These are phyloP conservation scores for Aspergillus felis DNA, from an alignment of 2,329 filamentous ascomycete genomes.

Conservation along the genomic window DNA sequence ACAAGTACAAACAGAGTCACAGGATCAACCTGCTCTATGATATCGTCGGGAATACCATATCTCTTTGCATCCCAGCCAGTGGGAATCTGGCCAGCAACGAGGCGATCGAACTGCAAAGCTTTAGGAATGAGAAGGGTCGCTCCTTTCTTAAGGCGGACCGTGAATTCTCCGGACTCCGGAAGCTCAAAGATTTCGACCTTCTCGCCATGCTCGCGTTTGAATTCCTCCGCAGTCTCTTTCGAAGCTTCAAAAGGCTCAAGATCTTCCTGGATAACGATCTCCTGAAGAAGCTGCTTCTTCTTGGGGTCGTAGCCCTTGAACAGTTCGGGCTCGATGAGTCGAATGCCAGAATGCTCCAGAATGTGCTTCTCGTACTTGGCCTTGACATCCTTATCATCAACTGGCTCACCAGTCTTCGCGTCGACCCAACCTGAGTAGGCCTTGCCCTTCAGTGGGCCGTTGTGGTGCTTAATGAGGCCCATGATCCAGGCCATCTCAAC, in stretches of 20 bases:
- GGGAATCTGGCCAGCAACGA: constrained; percentile 94
- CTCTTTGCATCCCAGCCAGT: constrained; percentile 96
- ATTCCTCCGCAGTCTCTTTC: constrained; percentile 95
- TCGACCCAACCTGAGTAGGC: constrained; percentile 97
- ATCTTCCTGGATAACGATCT: constrained; percentile 96
- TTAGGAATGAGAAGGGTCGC: constrained; percentile 94
- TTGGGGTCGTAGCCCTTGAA: constrained; percentile 97
- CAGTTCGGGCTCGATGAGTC: constrained; percentile 93
- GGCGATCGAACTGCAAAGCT: constrained; percentile 91
- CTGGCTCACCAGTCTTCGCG: constrained; percentile 85
- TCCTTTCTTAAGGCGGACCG: constrained; percentile 90
- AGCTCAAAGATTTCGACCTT: constrained; percentile 98
- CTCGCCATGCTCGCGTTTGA: constrained; percentile 93
- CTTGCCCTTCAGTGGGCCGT: constrained; percentile 91
- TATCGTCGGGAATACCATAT: constrained; percentile 95
- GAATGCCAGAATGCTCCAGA: constrained; percentile 93
- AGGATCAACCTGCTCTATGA: constrained; percentile 94
- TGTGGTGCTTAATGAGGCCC: constrained; percentile 98
- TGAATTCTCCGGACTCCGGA: constrained; percentile 87
- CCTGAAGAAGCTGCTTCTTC: constrained; percentile 97
- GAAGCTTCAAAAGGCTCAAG: constrained; percentile 95
- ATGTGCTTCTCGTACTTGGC: constrained; percentile 96
- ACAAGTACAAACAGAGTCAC: constrained; percentile 95
- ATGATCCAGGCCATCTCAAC: constrained; percentile 99
- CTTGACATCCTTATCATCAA: constrained; percentile 98